Evolutionary conservation across 306 rosid genomes (phyloP).

Genomic region (Vigna angularis): DNA sequence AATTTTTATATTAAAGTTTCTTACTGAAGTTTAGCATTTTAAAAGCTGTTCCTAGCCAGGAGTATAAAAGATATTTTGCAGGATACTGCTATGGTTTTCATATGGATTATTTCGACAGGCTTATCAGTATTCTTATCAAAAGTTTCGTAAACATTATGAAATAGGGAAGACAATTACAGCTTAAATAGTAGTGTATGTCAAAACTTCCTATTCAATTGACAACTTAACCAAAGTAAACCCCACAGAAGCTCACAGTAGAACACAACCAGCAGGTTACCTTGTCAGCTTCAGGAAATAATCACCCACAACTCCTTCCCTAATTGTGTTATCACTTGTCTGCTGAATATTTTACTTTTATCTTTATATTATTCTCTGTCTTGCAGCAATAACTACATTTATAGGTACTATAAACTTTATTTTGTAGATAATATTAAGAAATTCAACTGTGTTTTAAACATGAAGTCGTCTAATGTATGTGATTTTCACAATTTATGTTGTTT

Average conservation of each 20-base stretch:
- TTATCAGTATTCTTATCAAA: neutral
- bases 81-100: neutral
- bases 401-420: conserved; percentile 4
- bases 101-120: neutral
- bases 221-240: neutral
- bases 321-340: neutral
- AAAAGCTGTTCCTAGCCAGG: neutral
- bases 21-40: neutral
- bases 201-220: neutral
- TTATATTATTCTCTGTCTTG: neutral
- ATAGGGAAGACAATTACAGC: neutral
- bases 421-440: neutral
- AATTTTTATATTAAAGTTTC: neutral
- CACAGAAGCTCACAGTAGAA: neutral
- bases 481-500: neutral
- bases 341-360: neutral
- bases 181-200: neutral
- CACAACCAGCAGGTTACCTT: neutral
- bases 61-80: conserved; percentile 2
- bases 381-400: neutral
- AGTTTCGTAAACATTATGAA: neutral
- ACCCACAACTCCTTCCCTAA: neutral
- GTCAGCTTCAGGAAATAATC: neutral
- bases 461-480: neutral
- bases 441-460: neutral